Evolutionary conservation across 257 asterid genomes (phyloP).

Genomic region (Scutellaria baicalensis): DNA sequence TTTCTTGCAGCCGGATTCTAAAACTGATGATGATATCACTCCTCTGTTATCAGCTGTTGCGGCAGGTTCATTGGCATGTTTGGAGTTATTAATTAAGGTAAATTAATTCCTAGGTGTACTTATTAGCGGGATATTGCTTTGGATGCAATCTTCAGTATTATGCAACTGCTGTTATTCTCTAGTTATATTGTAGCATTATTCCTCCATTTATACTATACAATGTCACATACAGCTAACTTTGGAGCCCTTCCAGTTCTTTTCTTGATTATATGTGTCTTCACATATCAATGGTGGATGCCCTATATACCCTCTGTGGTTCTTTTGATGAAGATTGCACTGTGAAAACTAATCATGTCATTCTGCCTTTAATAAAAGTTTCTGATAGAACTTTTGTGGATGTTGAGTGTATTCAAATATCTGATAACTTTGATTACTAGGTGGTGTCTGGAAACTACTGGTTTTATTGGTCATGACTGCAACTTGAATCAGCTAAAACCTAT

Average conservation of each 20-base stretch:
- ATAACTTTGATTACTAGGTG: neutral
- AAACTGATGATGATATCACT: conserved; percentile 80
- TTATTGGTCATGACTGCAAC: neutral
- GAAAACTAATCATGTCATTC: neutral
- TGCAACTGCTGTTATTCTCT: neutral
- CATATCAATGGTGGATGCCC: neutral
- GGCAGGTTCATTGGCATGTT: conserved; percentile 76
- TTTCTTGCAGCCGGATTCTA: conserved; percentile 71
- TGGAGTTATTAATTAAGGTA: conserved; percentile 77
- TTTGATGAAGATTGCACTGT: neutral
- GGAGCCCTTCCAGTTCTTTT: neutral
- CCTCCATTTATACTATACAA: neutral
- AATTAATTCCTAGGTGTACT: neutral
- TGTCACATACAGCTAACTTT: neutral
- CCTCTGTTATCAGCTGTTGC: conserved; percentile 92
- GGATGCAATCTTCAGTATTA: neutral
- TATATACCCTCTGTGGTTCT: too few relatives aligned
- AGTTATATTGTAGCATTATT: neutral
- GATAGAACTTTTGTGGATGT: neutral
- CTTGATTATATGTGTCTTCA: neutral
- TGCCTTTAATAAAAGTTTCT: neutral
- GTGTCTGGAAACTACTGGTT: neutral
- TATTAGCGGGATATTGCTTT: neutral
- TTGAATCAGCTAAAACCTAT: too few relatives aligned
- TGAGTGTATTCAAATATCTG: neutral